Conservation (phyloP, 2,329 filamentous ascomycete genomes). For the Lachnellula arida region DNA sequence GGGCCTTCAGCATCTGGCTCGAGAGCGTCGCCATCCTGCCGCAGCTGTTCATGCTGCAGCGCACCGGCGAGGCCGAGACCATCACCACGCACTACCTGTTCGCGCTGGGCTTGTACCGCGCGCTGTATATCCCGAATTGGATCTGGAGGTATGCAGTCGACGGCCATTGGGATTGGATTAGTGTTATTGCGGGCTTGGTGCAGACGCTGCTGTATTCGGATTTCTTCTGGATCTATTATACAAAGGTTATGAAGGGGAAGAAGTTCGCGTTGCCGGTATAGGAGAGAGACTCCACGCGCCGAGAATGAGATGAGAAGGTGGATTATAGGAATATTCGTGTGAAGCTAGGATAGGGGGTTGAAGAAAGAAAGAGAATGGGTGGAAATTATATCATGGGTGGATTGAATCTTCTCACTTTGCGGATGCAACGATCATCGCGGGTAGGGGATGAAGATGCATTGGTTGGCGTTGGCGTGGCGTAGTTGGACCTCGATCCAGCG, state of each 20-base stretch:
- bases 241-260: conserved; percentile 85
- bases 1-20: conserved; percentile 98
- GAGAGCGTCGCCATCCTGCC: conserved; percentile 95
- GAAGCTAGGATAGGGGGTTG: background rate
- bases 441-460: conserved; percentile 20
- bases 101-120: conserved; percentile 84
- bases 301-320: background rate
- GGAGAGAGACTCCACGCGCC: conserved; percentile 18
- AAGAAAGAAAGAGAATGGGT: background rate
- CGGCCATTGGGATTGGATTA: conserved; percentile 78
- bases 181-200: conserved; percentile 80
- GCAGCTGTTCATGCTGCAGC: conserved; percentile 96
- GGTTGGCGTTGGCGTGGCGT: conserved; percentile 24
- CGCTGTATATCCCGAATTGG: conserved; percentile 98
- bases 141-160: conserved; percentile 84
- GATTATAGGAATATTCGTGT: background rate
- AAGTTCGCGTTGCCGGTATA: conserved; percentile 83
- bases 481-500: conserved; percentile 22
- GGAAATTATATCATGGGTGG: background rate
- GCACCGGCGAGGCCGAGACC: conserved; percentile 97
- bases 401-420: background rate
- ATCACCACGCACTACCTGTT: conserved; percentile 98
- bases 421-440: conserved; percentile 2
- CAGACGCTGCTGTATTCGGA: conserved; percentile 97
- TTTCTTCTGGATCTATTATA: conserved; percentile 99